Conservation (phyloP, 2,329 filamentous ascomycete species). For the Xylaria multiplex region DNA sequence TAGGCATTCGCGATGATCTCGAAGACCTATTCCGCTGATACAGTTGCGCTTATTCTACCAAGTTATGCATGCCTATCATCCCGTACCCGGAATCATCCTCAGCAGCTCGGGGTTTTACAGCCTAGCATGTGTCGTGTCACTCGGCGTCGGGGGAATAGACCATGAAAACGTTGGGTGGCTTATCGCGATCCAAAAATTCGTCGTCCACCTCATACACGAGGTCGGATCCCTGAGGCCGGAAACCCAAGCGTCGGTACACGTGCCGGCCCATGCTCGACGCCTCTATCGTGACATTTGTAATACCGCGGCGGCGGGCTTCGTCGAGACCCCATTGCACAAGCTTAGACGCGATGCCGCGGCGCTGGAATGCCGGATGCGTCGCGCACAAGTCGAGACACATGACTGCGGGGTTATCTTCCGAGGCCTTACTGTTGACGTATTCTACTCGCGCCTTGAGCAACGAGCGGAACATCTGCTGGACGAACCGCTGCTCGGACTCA, state of each 20-base stretch:
- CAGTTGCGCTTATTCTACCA: neutral
- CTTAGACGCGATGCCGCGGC: conserved; percentile 56
- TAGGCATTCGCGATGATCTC: neutral
- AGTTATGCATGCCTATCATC: neutral
- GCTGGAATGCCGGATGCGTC: conserved; percentile 64
- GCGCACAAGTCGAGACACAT: conserved; percentile 62
- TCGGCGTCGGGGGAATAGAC: conserved; percentile 48
- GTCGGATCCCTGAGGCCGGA: conserved; percentile 54
- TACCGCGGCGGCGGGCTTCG: conserved; percentile 54
- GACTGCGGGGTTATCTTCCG: conserved; percentile 54
- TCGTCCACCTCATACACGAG: conserved; percentile 57
- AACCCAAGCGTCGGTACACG: conserved; percentile 59
- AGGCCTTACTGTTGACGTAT: conserved; percentile 54
- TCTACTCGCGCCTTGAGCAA: conserved; percentile 57
- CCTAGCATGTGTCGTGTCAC: neutral
- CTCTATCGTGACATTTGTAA: conserved; percentile 57
- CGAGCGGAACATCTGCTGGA: conserved; percentile 56
- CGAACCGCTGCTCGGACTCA: conserved; percentile 57
- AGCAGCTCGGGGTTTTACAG: neutral
- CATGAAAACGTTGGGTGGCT: conserved; percentile 60
- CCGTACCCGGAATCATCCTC: neutral
- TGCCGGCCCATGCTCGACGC: conserved; percentile 59
- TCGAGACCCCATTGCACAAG: conserved; percentile 61
- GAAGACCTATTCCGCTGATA: neutral
- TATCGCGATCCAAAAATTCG: conserved; percentile 51